Conservation (phyloP, 202 grass and related monocot genomes). For the Zoysia matrella region DNA sequence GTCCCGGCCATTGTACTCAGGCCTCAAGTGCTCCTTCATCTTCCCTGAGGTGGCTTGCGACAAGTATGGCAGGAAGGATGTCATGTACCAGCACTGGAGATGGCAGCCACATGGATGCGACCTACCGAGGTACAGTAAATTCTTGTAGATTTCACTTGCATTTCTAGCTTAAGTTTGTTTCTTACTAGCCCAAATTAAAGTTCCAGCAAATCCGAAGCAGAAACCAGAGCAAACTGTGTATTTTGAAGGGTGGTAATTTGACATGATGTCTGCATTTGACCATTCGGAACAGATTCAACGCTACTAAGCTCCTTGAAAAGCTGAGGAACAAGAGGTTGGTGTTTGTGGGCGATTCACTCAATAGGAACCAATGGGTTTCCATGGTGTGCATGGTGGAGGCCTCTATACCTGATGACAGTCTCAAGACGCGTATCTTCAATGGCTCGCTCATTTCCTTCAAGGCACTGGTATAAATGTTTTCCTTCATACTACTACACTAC, state of each 20-base stretch:
- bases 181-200: neutral
- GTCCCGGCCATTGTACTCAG: constrained; percentile 65
- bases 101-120: constrained; percentile 45
- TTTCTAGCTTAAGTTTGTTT: neutral
- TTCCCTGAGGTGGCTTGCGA: constrained; percentile 36
- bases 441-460: neutral
- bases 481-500: too few relatives aligned
- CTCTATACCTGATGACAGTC: too few relatives aligned
- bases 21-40: constrained; percentile 72
- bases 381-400: too few relatives aligned
- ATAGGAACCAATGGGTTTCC: too few relatives aligned
- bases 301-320: too few relatives aligned
- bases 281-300: neutral
- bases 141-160: neutral
- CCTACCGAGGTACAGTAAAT: neutral
- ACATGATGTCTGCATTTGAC: neutral
- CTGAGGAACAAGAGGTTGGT: too few relatives aligned
- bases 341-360: too few relatives aligned
- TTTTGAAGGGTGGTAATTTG: neutral
- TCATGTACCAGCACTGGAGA: constrained; percentile 52
- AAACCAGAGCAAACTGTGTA: too few relatives aligned
- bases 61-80: constrained; percentile 73
- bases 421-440: too few relatives aligned
- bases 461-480: neutral
- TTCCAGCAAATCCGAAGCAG: neutral